phyloP scores from a whole-genome alignment of 75 land plant genomes.

The Isoetes taiwanensis region DNA sequence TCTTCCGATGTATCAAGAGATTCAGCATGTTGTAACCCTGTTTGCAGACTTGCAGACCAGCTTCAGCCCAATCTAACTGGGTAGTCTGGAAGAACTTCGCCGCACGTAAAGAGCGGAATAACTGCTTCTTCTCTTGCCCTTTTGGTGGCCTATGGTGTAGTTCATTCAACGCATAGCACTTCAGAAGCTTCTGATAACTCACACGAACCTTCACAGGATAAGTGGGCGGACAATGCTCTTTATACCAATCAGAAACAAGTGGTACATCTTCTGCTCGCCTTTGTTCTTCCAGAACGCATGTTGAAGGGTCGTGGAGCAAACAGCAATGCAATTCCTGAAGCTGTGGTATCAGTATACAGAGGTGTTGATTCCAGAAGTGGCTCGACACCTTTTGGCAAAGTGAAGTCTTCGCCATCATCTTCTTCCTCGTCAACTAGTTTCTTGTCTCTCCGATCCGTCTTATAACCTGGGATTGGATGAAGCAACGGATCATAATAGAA shows the following conservation, averaged over 20 bases:
- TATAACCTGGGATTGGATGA: constrained; percentile 64
- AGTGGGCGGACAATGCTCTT: constrained; percentile 98
- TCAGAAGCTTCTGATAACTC: too few species aligned
- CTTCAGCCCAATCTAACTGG: too few species aligned
- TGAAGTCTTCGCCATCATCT: constrained; percentile 68
- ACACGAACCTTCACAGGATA: too few species aligned
- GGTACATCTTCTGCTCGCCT: constrained; percentile 95
- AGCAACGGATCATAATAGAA: constrained; percentile 96
- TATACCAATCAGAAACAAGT: constrained; percentile 97
- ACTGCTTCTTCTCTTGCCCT: too few species aligned
- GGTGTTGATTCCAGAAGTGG: constrained; percentile 54
- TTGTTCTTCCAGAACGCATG: constrained; percentile 91
- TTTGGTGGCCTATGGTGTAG: too few species aligned
- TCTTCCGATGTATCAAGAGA: constrained; percentile 5
- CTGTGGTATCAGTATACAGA: constrained; percentile 93
- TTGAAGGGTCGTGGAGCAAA: constrained; percentile 99
- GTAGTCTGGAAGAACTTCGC: too few species aligned
- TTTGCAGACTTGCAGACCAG: not conserved
- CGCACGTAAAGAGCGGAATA: too few species aligned
- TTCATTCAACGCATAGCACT: too few species aligned
- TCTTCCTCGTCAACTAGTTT: constrained; percentile 20
- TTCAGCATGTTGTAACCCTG: constrained; percentile 7
- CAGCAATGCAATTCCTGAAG: constrained; percentile 86
- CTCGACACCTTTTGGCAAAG: constrained; percentile 82
- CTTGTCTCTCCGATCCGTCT: constrained; percentile 42